A percentile compares a stretch with the other conserved stretches of the same genome.
Evolutionary conservation across 225 moss, liverwort and hornwort genomes (phyloP).

Genomic region (Pseudisothecium myosuroides): DNA sequence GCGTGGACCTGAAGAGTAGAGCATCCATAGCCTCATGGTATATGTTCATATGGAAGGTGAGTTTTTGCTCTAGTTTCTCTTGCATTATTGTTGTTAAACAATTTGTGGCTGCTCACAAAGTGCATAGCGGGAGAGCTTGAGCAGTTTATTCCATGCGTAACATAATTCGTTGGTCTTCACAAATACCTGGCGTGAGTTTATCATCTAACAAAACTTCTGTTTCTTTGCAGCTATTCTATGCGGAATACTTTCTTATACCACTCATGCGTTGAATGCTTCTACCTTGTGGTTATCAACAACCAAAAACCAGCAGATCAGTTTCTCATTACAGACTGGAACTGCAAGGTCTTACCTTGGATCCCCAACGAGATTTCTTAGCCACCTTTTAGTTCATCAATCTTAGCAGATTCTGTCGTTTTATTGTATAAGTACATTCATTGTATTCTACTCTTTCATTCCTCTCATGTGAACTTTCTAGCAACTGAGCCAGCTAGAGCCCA

Average conservation of each 20-base stretch:
- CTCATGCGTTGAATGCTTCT: constrained; percentile 45
- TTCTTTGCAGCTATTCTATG: constrained; percentile 68
- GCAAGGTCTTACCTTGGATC: not conserved
- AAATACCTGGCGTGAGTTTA: not conserved
- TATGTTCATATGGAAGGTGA: constrained; percentile 90
- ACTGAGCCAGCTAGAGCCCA: not conserved
- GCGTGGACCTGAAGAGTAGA: constrained; percentile 61
- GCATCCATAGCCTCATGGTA: constrained; percentile 70
- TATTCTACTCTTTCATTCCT: not conserved
- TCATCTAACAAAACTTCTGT: not conserved
- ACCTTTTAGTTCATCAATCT: not conserved
- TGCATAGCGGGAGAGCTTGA: not conserved
- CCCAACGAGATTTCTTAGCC: not conserved
- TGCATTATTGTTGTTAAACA: not conserved
- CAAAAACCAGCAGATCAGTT: not conserved
- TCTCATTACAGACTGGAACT: not conserved
- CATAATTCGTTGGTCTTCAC: not conserved
- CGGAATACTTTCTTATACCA: constrained; percentile 80
- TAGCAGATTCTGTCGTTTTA: not conserved
- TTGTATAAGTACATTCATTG: not conserved
- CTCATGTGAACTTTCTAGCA: not conserved
- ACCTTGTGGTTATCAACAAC: not conserved
- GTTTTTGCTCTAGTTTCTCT: not conserved
- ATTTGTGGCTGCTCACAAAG: not conserved
- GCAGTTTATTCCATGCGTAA: not conserved